Percentiles rank a stretch among this genome's conserved stretches.
phyloP scores from a whole-genome alignment of 192 early-diverging fungal species.

The Coemansia sp. region DNA sequence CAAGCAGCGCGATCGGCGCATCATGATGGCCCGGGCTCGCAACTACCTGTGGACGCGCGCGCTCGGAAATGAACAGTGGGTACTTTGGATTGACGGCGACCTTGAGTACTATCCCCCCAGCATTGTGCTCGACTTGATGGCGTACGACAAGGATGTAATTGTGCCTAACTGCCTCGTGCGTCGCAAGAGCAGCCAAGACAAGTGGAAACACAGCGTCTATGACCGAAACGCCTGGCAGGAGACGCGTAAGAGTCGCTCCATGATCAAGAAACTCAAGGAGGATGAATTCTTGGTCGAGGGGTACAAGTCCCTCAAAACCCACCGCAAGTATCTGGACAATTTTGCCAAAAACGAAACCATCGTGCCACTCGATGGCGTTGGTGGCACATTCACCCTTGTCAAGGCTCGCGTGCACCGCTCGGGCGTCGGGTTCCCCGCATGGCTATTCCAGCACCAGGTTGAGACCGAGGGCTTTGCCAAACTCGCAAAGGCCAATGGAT shows the following conservation, averaged over 20 bases:
- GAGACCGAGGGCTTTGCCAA: constrained; percentile 77
- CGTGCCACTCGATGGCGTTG: constrained; percentile 65
- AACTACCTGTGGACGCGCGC: constrained; percentile 63
- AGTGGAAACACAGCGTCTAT: constrained; percentile 58
- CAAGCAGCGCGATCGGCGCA: constrained; percentile 60
- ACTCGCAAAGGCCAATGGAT: constrained; percentile 65
- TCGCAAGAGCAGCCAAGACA: constrained; percentile 40
- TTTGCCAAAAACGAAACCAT: constrained; percentile 48
- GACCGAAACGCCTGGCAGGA: constrained; percentile 74
- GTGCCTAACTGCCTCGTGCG: constrained; percentile 61
- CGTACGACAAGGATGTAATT: constrained; percentile 65
- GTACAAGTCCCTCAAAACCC: constrained; percentile 44
- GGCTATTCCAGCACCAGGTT: constrained; percentile 64
- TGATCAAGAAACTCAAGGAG: constrained; percentile 45
- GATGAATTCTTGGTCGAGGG: constrained; percentile 45
- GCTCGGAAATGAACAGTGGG: constrained; percentile 64
- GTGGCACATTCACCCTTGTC: constrained; percentile 67
- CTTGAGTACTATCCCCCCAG: constrained; percentile 65
- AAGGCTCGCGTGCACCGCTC: constrained; percentile 65
- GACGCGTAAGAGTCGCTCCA: constrained; percentile 55
- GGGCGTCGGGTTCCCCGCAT: constrained; percentile 64
- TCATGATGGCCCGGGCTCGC: constrained; percentile 62
- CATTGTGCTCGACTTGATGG: constrained; percentile 61
- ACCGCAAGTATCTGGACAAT: constrained; percentile 46
- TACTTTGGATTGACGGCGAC: constrained; percentile 74